Evolutionary conservation across 768 basidiomycete genomes (phyloP), one percentile per base, ranked within the genome.

Genomic region (Nidularia pulvinata): DNA sequence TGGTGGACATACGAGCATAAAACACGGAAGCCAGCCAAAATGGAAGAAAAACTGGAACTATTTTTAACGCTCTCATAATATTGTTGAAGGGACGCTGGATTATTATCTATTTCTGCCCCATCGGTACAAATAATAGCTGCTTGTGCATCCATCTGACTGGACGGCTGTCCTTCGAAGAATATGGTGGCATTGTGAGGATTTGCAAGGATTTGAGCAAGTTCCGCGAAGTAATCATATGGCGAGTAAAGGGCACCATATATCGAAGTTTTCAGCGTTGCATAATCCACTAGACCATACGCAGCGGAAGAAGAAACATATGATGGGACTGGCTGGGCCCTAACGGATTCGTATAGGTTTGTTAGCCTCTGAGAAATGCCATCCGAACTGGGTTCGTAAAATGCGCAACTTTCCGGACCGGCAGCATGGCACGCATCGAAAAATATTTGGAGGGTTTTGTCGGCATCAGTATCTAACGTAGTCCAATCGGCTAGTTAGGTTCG

Each of bases 231-330:
- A 2, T 58, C 59, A 47, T 67, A 77, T 6, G 77, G 77, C 0
- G 54, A 49, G 48, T 75, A 77, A 0, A 80, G 64, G 2, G 69
- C 30, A 1, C 11, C 1, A 54, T 77, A 77, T 2, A 77, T 54
- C 0, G 57, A 45, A 1, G 9, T 3, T 7, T 72, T 68, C 14
- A 77, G 52, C 16, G 58, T 48, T 22, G 53, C 51, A 34, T 73
- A 74, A 58, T 77, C 74, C 0, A 79, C 51, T 14, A 77, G 42
- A 6, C 75, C 75, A 52, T 75, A 78, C 0, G 58, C 58, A 0
- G 49, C 57, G 25, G 25, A 25, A 25, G 39, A 11, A 0, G 55
- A 34, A 0, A 66, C 64, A 36, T 56, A 60, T 30, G 76, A 67
- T 0, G 76, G 69, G 1, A 77, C 46, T 0, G 78, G 77, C 1